A percentile compares a stretch with the other conserved stretches of the same genome.
Evolutionary conservation across 164 flowering plant genomes (phyloP).

Genomic region (Chimonanthus praecox): DNA sequence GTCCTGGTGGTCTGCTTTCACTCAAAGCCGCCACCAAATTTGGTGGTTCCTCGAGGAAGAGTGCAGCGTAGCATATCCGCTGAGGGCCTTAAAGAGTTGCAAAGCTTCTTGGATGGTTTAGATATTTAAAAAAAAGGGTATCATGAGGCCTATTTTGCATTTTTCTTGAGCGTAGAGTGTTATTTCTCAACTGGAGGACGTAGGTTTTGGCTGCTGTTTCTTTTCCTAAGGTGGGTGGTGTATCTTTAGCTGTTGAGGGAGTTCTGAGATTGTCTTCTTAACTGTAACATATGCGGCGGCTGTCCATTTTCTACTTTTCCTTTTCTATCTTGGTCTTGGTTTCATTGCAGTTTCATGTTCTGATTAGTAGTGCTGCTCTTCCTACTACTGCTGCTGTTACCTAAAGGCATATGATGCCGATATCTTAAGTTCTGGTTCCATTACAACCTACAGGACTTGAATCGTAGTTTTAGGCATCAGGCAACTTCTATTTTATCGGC

Average conservation of each 20-base stretch:
- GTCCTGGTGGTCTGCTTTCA: constrained; percentile 85
- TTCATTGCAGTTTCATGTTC: not conserved
- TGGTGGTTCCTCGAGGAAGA: constrained; percentile 60
- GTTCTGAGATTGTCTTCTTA: constrained; percentile 29
- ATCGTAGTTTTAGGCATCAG: too few relatives aligned
- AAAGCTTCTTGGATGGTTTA: constrained; percentile 70
- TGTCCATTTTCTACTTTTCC: not conserved
- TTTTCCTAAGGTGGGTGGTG: constrained; percentile 1
- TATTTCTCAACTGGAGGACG: not conserved
- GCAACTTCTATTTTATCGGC: too few relatives aligned
- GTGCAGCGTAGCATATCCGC: constrained; percentile 91
- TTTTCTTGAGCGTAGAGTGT: not conserved
- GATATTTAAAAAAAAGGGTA: constrained; percentile 22
- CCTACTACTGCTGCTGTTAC: too few relatives aligned
- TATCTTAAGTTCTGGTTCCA: too few relatives aligned
- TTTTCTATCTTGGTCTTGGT: not conserved
- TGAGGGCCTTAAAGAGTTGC: constrained; percentile 83
- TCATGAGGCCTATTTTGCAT: not conserved
- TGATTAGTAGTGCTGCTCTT: too few relatives aligned
- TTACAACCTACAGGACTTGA: too few relatives aligned
- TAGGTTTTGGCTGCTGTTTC: not conserved
- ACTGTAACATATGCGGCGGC: constrained; percentile 82
- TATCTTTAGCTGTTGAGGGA: constrained; percentile 11
- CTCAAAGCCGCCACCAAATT: constrained; percentile 65
- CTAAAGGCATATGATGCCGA: too few relatives aligned